These are phyloP conservation scores for Leishmania lainsoni DNA, from an alignment of 208 protist genomes.

Conservation along the genomic window DNA sequence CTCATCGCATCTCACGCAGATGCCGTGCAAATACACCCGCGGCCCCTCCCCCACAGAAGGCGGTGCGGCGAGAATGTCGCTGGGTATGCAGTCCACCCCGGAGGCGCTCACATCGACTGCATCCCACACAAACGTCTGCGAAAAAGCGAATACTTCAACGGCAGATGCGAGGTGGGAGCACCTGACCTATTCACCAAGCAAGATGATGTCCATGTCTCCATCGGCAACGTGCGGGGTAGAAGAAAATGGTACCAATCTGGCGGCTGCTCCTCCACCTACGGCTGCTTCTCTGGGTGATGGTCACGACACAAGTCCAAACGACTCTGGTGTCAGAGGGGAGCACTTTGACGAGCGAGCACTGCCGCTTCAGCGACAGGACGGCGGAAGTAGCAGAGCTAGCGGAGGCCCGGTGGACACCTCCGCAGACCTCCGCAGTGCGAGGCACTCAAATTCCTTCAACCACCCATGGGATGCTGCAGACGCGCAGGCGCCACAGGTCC, in stretches of 20 bases:
- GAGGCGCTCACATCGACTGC: background rate
- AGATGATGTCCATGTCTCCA: background rate
- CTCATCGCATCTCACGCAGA: constrained; percentile 8
- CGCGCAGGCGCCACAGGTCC: background rate
- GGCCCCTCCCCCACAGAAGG: background rate
- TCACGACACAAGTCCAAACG: background rate
- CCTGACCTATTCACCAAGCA: background rate
- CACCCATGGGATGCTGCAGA: background rate
- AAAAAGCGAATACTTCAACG: background rate
- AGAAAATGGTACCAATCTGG: too few species aligned
- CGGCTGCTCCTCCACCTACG: background rate
- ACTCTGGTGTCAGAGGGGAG: background rate
- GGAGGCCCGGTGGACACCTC: background rate
- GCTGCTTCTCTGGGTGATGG: background rate
- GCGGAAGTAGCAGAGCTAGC: background rate
- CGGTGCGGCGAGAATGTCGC: background rate
- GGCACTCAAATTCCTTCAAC: background rate
- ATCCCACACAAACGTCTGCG: background rate
- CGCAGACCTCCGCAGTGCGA: background rate
- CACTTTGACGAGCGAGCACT: background rate
- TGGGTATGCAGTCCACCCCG: background rate
- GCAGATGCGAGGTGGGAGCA: background rate
- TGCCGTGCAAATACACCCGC: background rate
- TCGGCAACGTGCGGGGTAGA: background rate
- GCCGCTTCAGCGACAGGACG: background rate